Conservation (phyloP, 2,329 filamentous ascomycete genomes). For the Pezicula radicicola region DNA sequence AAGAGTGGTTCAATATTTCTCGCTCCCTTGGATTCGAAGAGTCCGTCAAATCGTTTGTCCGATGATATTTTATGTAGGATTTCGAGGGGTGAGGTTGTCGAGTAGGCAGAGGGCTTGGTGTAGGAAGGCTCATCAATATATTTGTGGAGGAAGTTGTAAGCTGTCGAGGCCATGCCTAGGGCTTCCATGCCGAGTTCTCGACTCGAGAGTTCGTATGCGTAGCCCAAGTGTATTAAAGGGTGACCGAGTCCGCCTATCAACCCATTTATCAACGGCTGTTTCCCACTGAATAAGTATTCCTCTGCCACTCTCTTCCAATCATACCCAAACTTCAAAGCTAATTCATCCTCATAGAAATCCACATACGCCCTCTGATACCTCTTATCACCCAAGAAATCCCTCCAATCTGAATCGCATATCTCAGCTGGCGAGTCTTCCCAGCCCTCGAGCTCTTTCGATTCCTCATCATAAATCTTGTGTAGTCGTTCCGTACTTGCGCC, state of each 20-base stretch:
- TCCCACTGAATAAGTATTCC: conserved; percentile 72
- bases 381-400: conserved; percentile 74
- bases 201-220: conserved; percentile 84
- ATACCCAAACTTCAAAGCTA: conserved; percentile 69
- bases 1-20: conserved; percentile 69
- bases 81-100: conserved; percentile 61
- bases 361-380: conserved; percentile 86
- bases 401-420: conserved; percentile 81
- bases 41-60: conserved; percentile 67
- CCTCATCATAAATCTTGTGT: conserved; percentile 75
- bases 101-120: conserved; percentile 59
- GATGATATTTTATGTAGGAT: conserved; percentile 66
- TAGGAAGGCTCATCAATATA: conserved; percentile 73
- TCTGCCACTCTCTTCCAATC: conserved; percentile 78
- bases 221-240: conserved; percentile 92
- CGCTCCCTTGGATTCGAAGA: conserved; percentile 57
- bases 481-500: conserved; percentile 73
- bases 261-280: conserved; percentile 76
- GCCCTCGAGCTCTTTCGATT: conserved; percentile 67
- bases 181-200: conserved; percentile 88
- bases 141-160: conserved; percentile 59
- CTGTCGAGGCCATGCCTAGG: conserved; percentile 61
- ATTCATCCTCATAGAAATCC: conserved; percentile 92
- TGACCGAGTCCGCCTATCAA: conserved; percentile 80
- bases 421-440: conserved; percentile 87